phyloP scores from a whole-genome alignment of 2,329 filamentous ascomycete species.

The Arthrobotrys megalospora region DNA sequence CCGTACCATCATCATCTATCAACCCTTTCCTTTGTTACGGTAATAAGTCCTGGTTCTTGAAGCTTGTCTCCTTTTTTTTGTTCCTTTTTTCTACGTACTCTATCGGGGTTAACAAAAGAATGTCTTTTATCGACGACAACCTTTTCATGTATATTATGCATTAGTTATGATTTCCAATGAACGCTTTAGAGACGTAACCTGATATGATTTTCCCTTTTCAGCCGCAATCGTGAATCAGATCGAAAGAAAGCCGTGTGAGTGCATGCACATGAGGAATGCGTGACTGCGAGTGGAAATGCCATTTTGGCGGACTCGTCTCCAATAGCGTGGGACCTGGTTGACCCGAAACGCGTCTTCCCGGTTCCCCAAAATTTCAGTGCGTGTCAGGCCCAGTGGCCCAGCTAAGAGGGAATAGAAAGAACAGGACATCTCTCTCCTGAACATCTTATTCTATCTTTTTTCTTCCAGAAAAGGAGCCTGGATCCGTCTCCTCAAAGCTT shows the following conservation, averaged over 20 bases:
- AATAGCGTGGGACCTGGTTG: constrained; percentile 42
- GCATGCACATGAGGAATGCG: constrained; percentile 4
- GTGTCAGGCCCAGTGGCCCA: constrained; percentile 39
- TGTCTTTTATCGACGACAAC: constrained; percentile 52
- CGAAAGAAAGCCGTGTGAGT: neutral
- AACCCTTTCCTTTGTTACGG: constrained; percentile 53
- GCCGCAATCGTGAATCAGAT: constrained; percentile 12
- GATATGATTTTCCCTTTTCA: neutral
- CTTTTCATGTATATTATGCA: constrained; percentile 62
- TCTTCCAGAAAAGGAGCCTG: constrained; percentile 28
- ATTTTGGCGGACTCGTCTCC: constrained; percentile 49
- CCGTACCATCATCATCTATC: constrained; percentile 30
- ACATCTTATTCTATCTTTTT: constrained; percentile 16
- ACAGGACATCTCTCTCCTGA: constrained; percentile 49
- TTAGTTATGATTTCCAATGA: constrained; percentile 60
- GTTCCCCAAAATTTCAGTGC: constrained; percentile 57
- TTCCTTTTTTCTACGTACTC: constrained; percentile 39
- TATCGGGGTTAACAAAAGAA: constrained; percentile 59
- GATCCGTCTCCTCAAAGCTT: neutral
- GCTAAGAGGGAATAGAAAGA: neutral
- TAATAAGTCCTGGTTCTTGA: constrained; percentile 47
- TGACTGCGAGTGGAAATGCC: constrained; percentile 26
- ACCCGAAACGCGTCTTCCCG: constrained; percentile 56
- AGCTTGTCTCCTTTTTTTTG: constrained; percentile 35
- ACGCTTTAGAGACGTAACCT: constrained; percentile 48